Evolutionary conservation across 2,329 filamentous ascomycete species (phyloP).

Genomic region (Colletotrichum liriopes): DNA sequence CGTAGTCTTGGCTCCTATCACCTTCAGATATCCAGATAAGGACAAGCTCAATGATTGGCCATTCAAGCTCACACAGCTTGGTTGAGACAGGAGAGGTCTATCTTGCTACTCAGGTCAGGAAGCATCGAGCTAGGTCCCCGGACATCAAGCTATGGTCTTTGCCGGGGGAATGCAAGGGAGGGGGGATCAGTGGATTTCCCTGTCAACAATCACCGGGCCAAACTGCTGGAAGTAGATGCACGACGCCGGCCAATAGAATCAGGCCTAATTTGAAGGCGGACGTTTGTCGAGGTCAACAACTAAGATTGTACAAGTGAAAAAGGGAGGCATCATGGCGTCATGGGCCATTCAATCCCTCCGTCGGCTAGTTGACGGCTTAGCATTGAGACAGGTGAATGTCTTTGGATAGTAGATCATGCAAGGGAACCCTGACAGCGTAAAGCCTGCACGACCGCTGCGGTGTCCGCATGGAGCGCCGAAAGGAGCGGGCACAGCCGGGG

Average conservation of each 20-base stretch:
- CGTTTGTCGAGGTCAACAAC: neutral
- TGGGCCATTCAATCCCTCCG: neutral
- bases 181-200: neutral
- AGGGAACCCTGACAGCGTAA: constrained; percentile 23
- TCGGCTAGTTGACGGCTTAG: neutral
- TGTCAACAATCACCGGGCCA: neutral
- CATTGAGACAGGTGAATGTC: neutral
- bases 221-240: constrained; percentile 5
- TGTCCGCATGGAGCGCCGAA: constrained; percentile 7
- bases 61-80: neutral
- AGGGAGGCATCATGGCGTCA: constrained; percentile 3
- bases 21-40: constrained; percentile 24
- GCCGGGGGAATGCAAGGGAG: constrained; percentile 27
- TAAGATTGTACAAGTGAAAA: neutral
- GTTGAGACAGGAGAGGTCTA: constrained; percentile 3
- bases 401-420: constrained; percentile 21
- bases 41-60: constrained; percentile 18
- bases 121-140: constrained; percentile 1
- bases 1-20: constrained; percentile 27
- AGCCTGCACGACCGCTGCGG: constrained; percentile 4
- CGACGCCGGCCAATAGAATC: neutral
- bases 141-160: constrained; percentile 8
- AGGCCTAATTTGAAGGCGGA: neutral
- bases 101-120: constrained; percentile 7
- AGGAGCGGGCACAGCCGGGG: constrained; percentile 22